These are phyloP conservation scores for Xylaria sp. DNA, from an alignment of 2,329 filamentous ascomycete genomes.

Conservation along the genomic window DNA sequence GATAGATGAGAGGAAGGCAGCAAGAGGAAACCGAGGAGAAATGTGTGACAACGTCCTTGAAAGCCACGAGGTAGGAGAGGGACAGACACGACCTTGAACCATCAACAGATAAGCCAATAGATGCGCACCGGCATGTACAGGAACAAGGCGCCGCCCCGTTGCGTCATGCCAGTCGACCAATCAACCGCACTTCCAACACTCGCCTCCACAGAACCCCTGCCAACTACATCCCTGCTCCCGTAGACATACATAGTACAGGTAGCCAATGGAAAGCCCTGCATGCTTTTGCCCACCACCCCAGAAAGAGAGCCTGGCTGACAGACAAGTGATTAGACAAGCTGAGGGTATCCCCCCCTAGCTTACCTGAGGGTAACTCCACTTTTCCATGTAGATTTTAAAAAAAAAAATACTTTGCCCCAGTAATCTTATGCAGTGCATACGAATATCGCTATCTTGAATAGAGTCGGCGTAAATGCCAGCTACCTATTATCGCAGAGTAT, in stretches of 20 bases:
- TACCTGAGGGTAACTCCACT: too few species aligned
- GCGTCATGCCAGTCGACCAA: conserved; percentile 13
- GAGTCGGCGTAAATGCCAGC: too few species aligned
- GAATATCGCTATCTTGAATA: too few species aligned
- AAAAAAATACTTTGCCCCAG: too few species aligned
- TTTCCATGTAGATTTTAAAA: too few species aligned
- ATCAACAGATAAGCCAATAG: conserved; percentile 24
- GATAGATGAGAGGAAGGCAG: conserved; percentile 13
- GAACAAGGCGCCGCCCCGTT: conserved; percentile 29
- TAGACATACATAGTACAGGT: conserved; percentile 20
- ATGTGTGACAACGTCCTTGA: conserved; percentile 20
- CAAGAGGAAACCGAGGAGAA: neutral
- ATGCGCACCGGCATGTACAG: conserved; percentile 28
- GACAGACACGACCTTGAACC: conserved; percentile 14
- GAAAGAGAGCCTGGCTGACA: too few species aligned
- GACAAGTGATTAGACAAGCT: too few species aligned
- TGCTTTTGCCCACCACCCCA: conserved; percentile 15
- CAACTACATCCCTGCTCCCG: conserved; percentile 29
- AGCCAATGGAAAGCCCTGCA: conserved; percentile 25
- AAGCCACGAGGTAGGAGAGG: conserved; percentile 35
- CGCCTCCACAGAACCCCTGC: conserved; percentile 23
- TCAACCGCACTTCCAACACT: conserved; percentile 3
- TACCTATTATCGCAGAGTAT: too few species aligned
- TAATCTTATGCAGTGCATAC: too few species aligned
- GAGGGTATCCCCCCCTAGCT: too few species aligned